A percentile compares a stretch with the other conserved stretches of the same genome.
phyloP scores from a whole-genome alignment of 2,329 filamentous ascomycete genomes.

The Aureobasidium mangrovei region DNA sequence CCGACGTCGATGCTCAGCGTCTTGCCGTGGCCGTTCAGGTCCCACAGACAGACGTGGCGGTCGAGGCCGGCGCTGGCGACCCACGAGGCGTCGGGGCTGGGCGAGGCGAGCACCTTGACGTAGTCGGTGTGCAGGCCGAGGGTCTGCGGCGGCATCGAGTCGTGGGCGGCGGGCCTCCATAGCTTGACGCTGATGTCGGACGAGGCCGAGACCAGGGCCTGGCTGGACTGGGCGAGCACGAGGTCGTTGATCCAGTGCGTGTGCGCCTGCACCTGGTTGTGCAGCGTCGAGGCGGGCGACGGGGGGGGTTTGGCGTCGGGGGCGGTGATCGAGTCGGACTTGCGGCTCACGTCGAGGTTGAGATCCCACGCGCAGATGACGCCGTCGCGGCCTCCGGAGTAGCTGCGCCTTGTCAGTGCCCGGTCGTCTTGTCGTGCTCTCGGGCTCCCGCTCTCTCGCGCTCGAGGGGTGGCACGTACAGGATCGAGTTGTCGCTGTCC shows the following conservation, averaged over 20 bases:
- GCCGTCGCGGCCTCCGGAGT: constrained; percentile 91
- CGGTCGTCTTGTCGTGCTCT: background rate
- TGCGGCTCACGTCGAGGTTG: constrained; percentile 54
- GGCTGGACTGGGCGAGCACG: constrained; percentile 65
- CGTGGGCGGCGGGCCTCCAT: constrained; percentile 67
- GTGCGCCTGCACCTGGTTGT: constrained; percentile 66
- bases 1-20: constrained; percentile 76
- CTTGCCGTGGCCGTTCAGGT: constrained; percentile 79
- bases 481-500: constrained; percentile 70
- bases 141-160: constrained; percentile 58
- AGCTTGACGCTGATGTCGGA: constrained; percentile 91
- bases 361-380: constrained; percentile 95
- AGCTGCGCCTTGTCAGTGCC: constrained; percentile 48
- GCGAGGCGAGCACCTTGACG: constrained; percentile 84
- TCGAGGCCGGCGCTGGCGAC: constrained; percentile 91
- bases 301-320: constrained; percentile 25
- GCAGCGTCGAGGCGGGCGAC: constrained; percentile 43
- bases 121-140: constrained; percentile 95
- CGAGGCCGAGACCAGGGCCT: constrained; percentile 76
- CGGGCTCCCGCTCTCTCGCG: background rate
- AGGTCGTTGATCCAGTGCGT: constrained; percentile 97
- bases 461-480: constrained; percentile 50
- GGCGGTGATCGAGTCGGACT: constrained; percentile 24
- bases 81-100: constrained; percentile 64
- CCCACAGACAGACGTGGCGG: constrained; percentile 87